Conservation (phyloP, 805 yeast genomes). For the Starmerella tilneyi region DNA sequence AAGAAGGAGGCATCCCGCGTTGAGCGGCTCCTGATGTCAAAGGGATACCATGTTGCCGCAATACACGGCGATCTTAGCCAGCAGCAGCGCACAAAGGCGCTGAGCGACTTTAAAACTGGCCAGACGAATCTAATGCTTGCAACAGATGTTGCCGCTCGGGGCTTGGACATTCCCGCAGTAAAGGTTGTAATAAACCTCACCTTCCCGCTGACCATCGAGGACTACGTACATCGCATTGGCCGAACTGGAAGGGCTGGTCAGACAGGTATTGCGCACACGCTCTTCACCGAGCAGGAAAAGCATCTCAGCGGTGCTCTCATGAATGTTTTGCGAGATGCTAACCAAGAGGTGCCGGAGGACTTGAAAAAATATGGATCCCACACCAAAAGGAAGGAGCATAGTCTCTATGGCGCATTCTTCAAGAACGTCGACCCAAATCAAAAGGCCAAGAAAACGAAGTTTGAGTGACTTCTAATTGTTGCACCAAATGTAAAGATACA, state of each 20-base stretch:
- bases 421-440: constrained; percentile 81
- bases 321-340: constrained; percentile 86
- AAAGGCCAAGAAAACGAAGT: constrained; percentile 80
- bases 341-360: constrained; percentile 92
- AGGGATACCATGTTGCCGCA: constrained; percentile 77
- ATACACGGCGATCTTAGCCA: constrained; percentile 94
- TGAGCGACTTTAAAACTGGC: constrained; percentile 76
- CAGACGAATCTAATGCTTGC: constrained; percentile 69
- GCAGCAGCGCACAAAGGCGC: constrained; percentile 80
- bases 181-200: constrained; percentile 90
- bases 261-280: constrained; percentile 86
- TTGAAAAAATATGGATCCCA: constrained; percentile 92
- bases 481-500: background rate
- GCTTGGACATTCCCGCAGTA: constrained; percentile 94
- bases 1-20: constrained; percentile 93
- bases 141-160: constrained; percentile 97
- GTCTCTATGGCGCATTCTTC: constrained; percentile 96
- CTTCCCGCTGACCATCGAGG: constrained; percentile 93
- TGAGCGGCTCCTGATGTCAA: constrained; percentile 60
- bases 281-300: constrained; percentile 93
- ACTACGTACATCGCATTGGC: constrained; percentile 94
- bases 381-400: constrained; percentile 93
- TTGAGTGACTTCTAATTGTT: too few relatives aligned
- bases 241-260: constrained; percentile 98
- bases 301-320: constrained; percentile 90